These are phyloP conservation scores for Saccharomycopsis babjevae DNA, from an alignment of 805 yeast genomes.

Conservation along the genomic window DNA sequence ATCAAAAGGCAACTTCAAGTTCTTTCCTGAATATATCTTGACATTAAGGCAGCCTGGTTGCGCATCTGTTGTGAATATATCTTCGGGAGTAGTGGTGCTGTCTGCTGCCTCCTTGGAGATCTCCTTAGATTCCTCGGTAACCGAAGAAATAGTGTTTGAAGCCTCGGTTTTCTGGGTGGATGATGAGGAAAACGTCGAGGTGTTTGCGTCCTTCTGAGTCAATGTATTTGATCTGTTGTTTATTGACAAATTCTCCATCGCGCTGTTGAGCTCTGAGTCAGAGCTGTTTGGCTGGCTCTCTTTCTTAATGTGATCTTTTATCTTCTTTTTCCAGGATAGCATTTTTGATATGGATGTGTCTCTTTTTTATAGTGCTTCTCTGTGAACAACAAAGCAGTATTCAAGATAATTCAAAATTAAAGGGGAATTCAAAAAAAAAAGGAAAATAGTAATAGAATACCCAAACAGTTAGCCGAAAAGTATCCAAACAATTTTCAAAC, in stretches of 20 bases:
- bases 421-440: too few species aligned
- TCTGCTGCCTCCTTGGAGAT: not conserved
- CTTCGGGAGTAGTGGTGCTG: not conserved
- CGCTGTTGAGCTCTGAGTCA: conserved; percentile 5
- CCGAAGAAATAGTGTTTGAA: not conserved
- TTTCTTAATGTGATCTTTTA: conserved; percentile 17
- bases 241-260: conserved; percentile 10
- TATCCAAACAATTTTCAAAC: too few species aligned
- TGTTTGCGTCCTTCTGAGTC: not conserved
- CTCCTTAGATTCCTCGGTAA: not conserved
- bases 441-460: too few species aligned
- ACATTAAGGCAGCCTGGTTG: conserved; percentile 41
- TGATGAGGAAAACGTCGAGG: not conserved
- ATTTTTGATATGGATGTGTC: not conserved
- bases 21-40: conserved; percentile 61
- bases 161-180: not conserved
- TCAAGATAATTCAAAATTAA: too few species aligned
- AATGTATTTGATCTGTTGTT: not conserved
- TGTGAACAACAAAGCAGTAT: not conserved
- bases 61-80: conserved; percentile 4
- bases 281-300: conserved; percentile 7
- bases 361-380: not conserved
- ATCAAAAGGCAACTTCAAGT: conserved; percentile 60
- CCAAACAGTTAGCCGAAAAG: too few species aligned
- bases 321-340: conserved; percentile 18